Evolutionary conservation across 495 filamentous ascomycete species (phyloP), one percentile per base, ranked within the genome.

Genomic region (Hypoxylon perforatum): DNA sequence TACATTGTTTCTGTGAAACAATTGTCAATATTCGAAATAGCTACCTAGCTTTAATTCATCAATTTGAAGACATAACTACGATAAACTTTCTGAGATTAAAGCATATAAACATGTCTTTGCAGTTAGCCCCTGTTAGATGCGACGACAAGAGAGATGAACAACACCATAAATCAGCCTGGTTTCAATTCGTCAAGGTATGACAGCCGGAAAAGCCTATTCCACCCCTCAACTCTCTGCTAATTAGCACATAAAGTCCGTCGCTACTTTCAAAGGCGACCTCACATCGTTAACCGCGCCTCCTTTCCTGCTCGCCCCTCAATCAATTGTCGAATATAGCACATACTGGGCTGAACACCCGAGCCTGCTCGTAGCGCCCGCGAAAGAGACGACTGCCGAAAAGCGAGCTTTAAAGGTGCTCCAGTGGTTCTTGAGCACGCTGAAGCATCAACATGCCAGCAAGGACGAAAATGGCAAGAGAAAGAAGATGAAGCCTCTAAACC

Each of bases 311-410:
- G 90, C 89, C 33, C 85, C 87, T 28, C 92, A 87, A 54, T 93
- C 90, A 39, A 84, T 96, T 38, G 87, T 87, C 68, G 92, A 96
- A 74, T 96, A 91, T 80, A 91, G 88, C 46, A 87, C 90, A 47
- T 95, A 94, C 81, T 96, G 92, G 92, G 87, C 89, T 19, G 92
- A 96, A 77, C 91, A 94, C 70, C 92, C 92, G 3, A 82, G 82
- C 55, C 78, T 93, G 33, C 92, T 96, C 65, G 85, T 92, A 36
- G 90, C 92, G 19, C 91, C 91, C 6, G 87, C 90, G 15, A 79
- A 80, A 36, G 92, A 94, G 75, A 61, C 81, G 21, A 86, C 92
- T 70, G 86, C 90, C 0, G 82, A 87, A 65, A 92, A 91, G 78
- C 84, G 92, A 51, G 86, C 90, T n/a, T 75, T 96, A 49, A 77